phyloP scores from a whole-genome alignment of 805 yeast species.

The Monosporozyma aerobia region DNA sequence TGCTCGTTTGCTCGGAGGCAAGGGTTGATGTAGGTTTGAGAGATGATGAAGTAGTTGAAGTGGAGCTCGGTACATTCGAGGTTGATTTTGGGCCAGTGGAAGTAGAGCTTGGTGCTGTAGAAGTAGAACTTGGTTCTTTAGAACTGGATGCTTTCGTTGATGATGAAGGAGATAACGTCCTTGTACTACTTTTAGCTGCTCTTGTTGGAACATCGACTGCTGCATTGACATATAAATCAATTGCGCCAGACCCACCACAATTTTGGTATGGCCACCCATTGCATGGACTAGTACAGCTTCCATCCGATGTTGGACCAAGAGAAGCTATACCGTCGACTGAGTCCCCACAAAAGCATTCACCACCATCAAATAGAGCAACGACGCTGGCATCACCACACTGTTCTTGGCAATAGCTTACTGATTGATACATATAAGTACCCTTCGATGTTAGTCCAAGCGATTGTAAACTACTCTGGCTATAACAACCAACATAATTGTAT shows the following conservation, averaged over 20 bases:
- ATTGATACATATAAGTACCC: conserved; percentile 49
- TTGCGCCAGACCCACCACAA: conserved; percentile 55
- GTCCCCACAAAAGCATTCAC: conserved; percentile 61
- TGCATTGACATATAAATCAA: conserved; percentile 36
- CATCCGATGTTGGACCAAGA: conserved; percentile 19
- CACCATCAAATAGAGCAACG: conserved; percentile 46
- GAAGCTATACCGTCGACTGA: conserved; percentile 34
- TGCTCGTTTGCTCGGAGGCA: background rate
- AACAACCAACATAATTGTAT: conserved; percentile 31
- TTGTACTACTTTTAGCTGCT: background rate
- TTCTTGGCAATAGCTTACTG: conserved; percentile 46
- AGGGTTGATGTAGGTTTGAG: conserved; percentile 13
- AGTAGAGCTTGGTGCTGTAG: conserved; percentile 5
- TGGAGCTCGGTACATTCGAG: background rate
- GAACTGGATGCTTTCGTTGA: background rate
- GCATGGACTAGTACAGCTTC: conserved; percentile 41
- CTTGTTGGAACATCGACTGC: background rate
- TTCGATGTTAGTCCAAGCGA: conserved; percentile 22
- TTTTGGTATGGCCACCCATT: conserved; percentile 50
- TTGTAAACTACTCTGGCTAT: conserved; percentile 19
- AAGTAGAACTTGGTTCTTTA: background rate
- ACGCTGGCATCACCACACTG: conserved; percentile 42
- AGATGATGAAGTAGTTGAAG: background rate
- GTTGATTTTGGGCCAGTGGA: conserved; percentile 4
- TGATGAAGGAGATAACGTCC: conserved; percentile 1